These are phyloP conservation scores for Pedinophyceae sp. DNA, from an alignment of 139 green algal genomes.

Conservation along the genomic window DNA sequence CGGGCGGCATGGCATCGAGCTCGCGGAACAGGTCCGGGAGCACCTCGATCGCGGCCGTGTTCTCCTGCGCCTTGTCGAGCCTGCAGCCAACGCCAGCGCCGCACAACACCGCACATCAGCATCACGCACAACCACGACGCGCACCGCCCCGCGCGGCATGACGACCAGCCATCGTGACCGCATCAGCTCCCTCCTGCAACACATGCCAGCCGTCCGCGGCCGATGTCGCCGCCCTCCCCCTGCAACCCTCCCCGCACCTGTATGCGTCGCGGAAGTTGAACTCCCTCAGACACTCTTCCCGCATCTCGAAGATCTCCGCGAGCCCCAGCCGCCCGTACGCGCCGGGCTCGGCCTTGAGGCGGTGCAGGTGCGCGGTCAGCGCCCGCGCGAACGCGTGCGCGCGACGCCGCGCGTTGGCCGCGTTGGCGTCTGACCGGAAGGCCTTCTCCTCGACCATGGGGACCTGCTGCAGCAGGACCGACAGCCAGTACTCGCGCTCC, in stretches of 20 bases:
- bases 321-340: slow-evolving; percentile 78
- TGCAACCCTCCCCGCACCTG: slow-evolving; percentile 22
- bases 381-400: slow-evolving; percentile 61
- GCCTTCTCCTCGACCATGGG: slow-evolving; percentile 64
- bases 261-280: slow-evolving; percentile 93
- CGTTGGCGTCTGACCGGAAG: slow-evolving; percentile 8
- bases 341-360: slow-evolving; percentile 46
- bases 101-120: too few species aligned
- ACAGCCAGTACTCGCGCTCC: slow-evolving; percentile 78
- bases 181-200: too few species aligned
- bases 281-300: slow-evolving; percentile 92
- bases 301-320: slow-evolving; percentile 83
- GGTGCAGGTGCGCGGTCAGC: slow-evolving; percentile 60
- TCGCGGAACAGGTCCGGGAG: slow-evolving; percentile 83
- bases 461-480: slow-evolving; percentile 23
- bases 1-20: slow-evolving; percentile 51
- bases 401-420: slow-evolving; percentile 30
- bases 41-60: slow-evolving; percentile 68
- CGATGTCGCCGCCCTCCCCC: too few species aligned
- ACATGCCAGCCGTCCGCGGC: too few species aligned
- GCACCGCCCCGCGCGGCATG: too few species aligned
- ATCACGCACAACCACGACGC: too few species aligned
- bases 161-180: too few species aligned
- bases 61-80: slow-evolving; percentile 75
- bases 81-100: slow-evolving; percentile 17